These are phyloP conservation scores for Apiotrichum mycotoxinovorans DNA, from an alignment of 1,284 basidiomycete species.

Conservation along the genomic window DNA sequence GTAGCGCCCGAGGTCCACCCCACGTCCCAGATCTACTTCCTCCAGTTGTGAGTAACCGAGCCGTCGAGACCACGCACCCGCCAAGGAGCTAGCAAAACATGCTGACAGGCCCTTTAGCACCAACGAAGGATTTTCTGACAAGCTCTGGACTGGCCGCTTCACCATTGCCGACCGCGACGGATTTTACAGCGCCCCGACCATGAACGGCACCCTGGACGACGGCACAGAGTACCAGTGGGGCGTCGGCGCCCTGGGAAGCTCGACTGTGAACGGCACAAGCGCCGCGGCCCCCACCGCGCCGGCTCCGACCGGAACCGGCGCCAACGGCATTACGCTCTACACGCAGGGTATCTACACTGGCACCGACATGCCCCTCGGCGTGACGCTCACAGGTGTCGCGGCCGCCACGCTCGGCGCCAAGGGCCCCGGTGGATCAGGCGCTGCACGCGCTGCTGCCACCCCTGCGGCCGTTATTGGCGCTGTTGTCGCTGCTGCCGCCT, in stretches of 20 bases:
- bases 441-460: background rate
- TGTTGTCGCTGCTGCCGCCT: constrained; percentile 3
- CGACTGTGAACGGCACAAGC: background rate
- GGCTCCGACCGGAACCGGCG: constrained; percentile 6
- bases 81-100: no score
- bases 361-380: constrained; percentile 10
- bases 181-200: constrained; percentile 37
- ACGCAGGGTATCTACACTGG: constrained; percentile 7
- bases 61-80: no score
- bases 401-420: constrained; percentile 10
- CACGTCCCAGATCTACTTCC: constrained; percentile 50
- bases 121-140: constrained; percentile 27
- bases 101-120: constrained; percentile 22
- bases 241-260: background rate
- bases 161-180: constrained; percentile 47
- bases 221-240: background rate
- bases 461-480: background rate
- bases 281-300: background rate
- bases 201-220: constrained; percentile 12
- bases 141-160: constrained; percentile 50
- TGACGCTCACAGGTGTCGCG: constrained; percentile 12
- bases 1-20: constrained; percentile 46
- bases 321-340: constrained; percentile 21
- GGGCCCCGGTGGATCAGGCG: background rate
- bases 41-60: constrained; percentile 43